These are phyloP conservation scores for Backusella circina DNA, from an alignment of 192 early-diverging fungal species.

Conservation along the genomic window DNA sequence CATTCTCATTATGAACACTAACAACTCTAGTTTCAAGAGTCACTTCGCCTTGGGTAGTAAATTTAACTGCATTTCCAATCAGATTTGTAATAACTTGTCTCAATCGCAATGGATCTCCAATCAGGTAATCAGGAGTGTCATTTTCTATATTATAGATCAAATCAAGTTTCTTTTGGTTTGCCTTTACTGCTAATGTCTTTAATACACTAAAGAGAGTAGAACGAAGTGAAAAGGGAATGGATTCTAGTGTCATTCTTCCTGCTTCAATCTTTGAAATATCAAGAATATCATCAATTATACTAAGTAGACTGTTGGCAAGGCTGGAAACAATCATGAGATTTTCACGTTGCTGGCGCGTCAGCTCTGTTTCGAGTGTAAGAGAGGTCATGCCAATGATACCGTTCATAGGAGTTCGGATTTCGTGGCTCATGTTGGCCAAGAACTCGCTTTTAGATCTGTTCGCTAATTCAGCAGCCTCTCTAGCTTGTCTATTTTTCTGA, in stretches of 20 bases:
- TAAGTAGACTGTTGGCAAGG: slow-evolving; percentile 67
- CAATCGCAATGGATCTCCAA: slow-evolving; percentile 72
- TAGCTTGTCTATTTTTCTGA: slow-evolving; percentile 72
- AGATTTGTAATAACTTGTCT: slow-evolving; percentile 82
- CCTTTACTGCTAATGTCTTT: slow-evolving; percentile 69
- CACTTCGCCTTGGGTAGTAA: slow-evolving; percentile 73
- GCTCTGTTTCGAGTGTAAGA: slow-evolving; percentile 70
- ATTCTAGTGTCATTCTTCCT: slow-evolving; percentile 76
- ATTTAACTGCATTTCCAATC: slow-evolving; percentile 84
- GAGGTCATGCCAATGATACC: slow-evolving; percentile 77
- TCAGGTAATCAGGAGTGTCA: slow-evolving; percentile 63
- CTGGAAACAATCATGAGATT: slow-evolving; percentile 76
- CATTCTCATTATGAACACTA: slow-evolving; percentile 31
- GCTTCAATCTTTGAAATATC: slow-evolving; percentile 87
- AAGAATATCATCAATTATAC: slow-evolving; percentile 81
- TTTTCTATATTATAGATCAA: slow-evolving; percentile 67
- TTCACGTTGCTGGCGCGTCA: slow-evolving; percentile 78
- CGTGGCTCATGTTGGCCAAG: slow-evolving; percentile 64
- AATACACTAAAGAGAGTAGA: slow-evolving; percentile 62
- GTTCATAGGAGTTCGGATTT: slow-evolving; percentile 81
- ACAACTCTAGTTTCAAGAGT: slow-evolving; percentile 49
- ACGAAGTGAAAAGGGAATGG: slow-evolving; percentile 63
- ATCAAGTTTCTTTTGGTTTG: slow-evolving; percentile 69
- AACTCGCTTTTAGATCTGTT: slow-evolving; percentile 77
- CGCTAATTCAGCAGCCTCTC: slow-evolving; percentile 77